Base-by-base conservation (phyloP, 495 filamentous ascomycete species). In the Cenococcum geophilum region DNA sequence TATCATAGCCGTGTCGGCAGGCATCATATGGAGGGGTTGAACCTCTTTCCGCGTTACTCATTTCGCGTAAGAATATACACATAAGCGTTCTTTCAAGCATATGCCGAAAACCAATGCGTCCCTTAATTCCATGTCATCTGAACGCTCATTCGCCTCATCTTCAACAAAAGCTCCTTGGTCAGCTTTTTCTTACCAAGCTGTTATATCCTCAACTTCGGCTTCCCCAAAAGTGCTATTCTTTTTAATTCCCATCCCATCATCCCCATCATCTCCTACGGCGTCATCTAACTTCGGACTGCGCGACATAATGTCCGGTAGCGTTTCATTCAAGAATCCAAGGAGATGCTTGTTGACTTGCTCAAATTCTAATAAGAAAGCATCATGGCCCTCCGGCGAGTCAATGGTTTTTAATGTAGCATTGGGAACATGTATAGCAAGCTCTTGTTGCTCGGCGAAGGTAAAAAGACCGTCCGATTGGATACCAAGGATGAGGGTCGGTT, bases 391-490 rank as follows among this genome's bases (percentile, higher is more conserved):
- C 1, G 89, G 87, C 62, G 86, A 91, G 66, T 97, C 89, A 52
- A 98, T 98, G 35, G 82, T 88, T 71, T 89, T 82, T 25, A 98
- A 74, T 25, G 85, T 77, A 0, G 87, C 86, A 62, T 92, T 77
- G 0, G 87, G 86, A 62, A 98, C 95, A 37, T 85, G 85, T 12
- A 83, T 83, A 1, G 92, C 93, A 37, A 98, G 72, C 71, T 97
- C 90, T 70, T 95, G 79, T 76, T 98, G 93, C 73, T 98, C 93
- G 25, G 89, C 89, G 69, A 93, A 98, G 0, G 92, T 97, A 70
- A 98, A 98, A 1, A 98, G 80, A 5, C 93, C 93, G 70, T 98
- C 93, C 37, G 84, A 89, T 72, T 97, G 88, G 60, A 98, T 98
- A 22, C 93, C 93, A 1, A 97, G 77, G 4, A 98, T 88, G 6